Evolutionary conservation across 768 basidiomycete species (phyloP).

Genomic region (Sporobolomyces phaffii): DNA sequence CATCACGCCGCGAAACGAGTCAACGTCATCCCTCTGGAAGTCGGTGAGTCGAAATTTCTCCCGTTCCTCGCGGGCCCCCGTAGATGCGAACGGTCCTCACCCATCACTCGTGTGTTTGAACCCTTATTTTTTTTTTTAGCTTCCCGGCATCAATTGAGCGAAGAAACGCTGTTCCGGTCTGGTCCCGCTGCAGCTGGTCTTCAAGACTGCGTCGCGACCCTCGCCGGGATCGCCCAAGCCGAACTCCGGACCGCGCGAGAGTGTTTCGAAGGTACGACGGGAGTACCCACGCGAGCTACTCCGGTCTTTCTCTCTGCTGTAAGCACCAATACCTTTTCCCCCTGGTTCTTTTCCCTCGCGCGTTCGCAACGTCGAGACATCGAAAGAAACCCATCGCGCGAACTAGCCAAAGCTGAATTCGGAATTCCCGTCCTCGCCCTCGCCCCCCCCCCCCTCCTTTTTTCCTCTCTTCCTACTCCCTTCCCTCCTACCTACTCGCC

Average conservation of each 20-base stretch:
- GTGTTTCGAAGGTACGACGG: conserved; percentile 31
- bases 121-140: background rate
- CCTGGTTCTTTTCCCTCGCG: no score
- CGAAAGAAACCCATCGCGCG: no score
- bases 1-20: conserved; percentile 24
- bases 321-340: no score
- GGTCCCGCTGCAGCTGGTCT: conserved; percentile 20
- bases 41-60: conserved; percentile 13
- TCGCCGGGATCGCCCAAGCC: conserved; percentile 36
- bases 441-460: no score
- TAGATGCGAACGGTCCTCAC: no score
- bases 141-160: conserved; percentile 8
- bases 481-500: no score
- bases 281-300: conserved; percentile 15
- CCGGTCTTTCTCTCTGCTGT: conserved; percentile 32
- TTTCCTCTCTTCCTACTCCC: background rate
- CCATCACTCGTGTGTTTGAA: background rate
- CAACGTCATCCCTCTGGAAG: conserved; percentile 35
- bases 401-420: no score
- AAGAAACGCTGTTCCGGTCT: conserved; percentile 31
- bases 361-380: no score
- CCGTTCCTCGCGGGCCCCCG: no score
- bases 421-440: no score
- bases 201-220: conserved; percentile 32
- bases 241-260: conserved; percentile 30